These are phyloP conservation scores for Thielaviopsis ethacetica DNA, from an alignment of 2,329 filamentous ascomycete genomes.

Conservation along the genomic window DNA sequence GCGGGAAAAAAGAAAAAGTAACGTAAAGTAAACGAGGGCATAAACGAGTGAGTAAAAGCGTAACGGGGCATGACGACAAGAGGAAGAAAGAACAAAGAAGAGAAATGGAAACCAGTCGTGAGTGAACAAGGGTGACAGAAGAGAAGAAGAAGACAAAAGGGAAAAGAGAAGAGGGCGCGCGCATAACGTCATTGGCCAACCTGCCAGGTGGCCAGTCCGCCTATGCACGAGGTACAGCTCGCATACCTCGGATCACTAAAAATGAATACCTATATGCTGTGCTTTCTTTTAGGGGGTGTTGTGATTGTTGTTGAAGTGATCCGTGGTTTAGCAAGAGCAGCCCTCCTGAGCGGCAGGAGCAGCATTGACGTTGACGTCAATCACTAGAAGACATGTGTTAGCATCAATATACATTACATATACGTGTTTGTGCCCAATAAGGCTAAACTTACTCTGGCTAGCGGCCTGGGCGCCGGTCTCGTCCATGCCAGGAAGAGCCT, in stretches of 20 bases:
- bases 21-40: neutral
- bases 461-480: constrained; percentile 57
- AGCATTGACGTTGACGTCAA: constrained; percentile 76
- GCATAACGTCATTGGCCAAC: neutral
- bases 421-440: neutral
- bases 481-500: constrained; percentile 95
- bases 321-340: constrained; percentile 41
- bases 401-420: constrained; percentile 2
- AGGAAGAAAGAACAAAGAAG: neutral
- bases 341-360: constrained; percentile 55
- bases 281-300: neutral
- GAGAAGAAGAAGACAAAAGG: neutral
- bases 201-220: neutral
- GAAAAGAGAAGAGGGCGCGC: neutral
- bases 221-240: neutral
- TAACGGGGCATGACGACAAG: constrained; percentile 4
- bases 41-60: constrained; percentile 1
- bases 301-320: neutral
- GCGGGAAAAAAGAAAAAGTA: constrained; percentile 1
- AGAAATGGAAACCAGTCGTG: neutral
- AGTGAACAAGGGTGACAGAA: neutral
- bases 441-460: constrained; percentile 52
- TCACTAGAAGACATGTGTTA: constrained; percentile 42
- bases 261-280: neutral
- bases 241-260: neutral